Evolutionary conservation across 306 rosid species (phyloP), one percentile per base, ranked within the genome.

Genomic region (Glycine soja): DNA sequence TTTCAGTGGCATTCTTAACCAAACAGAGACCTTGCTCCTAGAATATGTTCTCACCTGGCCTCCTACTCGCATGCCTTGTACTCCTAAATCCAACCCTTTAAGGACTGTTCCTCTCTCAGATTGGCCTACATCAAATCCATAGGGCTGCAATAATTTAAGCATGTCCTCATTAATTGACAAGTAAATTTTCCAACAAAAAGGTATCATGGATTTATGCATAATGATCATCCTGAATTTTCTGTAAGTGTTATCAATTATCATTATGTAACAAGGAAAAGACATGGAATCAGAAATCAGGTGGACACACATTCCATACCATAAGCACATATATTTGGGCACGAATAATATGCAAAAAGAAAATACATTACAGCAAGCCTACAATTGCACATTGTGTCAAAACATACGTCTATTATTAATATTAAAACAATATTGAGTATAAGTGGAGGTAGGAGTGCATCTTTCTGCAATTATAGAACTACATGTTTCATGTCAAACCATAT

Each of bases 51-150:
- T 88, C 64, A 90, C 97, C 97, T 95, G 99, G 72, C 99, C 99
- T 82, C 99, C 99, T 7, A 95, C 90, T 67, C 88, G 86, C 97
- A 95, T 93, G 86, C 99, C 99, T 74, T 90, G 88, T 47, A 95
- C 97, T 66, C 98, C 98, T 77, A 91, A 71, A 87, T 93, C 99
- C 80, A 95, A 85, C 58, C 99, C 98, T 86, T 87, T 91, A 66
- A 93, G 97, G 75, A 95, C 99, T 7, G 86, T 80, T 77, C 99
- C 97, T 74, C 90, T 88, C 82, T 91, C 95, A 67, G 99, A 95
- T 89, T 91, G 88, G 85, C 97, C 97, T 19, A 93, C 91, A 67
- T 95, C 97, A 87, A 95, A 95, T 84, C 99, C 97, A 64, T 95
- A 95, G 34, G 99, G 97, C 98, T 95, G 97, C 95, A 90, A 75